Evolutionary conservation across 768 basidiomycete genomes (phyloP), one percentile per base, ranked within the genome.

Genomic region (Astraeus odoratus): DNA sequence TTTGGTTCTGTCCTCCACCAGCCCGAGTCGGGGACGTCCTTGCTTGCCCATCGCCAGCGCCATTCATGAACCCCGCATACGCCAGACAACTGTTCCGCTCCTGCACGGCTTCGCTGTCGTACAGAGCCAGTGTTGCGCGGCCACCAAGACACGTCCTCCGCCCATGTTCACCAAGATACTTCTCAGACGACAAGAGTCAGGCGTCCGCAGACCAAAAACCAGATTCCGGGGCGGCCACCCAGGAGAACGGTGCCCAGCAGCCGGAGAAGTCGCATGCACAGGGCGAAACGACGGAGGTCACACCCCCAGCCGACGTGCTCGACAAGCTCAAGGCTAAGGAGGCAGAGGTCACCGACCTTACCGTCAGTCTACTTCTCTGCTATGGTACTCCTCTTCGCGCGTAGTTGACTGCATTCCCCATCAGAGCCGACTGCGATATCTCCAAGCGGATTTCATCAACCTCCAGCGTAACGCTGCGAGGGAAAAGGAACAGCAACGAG

Each of bases 401-500:
- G 24, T 42, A 22, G 27, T 54, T 51, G 46, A 47, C 52, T 37
- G 30, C 42, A 40, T 12, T 25, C 44, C 46, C 51, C 39, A 53
- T 46, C 30, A 96, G 95, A 76, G 82, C 61, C 88, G 92, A 51
- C 74, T 96, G 55, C 83, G 86, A 38, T 96, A 97, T 62, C 74
- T 89, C 47, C 86, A 93, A 60, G 96, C 96, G 56, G 96, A 99
- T 69, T 93, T 92, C 67, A 70, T 95, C 35, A 99, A 98, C 66
- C 75, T 96, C 35, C 92, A 94, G 61, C 86, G 93, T 44, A 91
- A 93, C 57, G 77, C 92, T 43, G 83, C 83, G 23, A 78, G 86
- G 49, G 96, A 98, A 69, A 91, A 87, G 71, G 82, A 87, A 59
- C 89, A 93, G 64, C 87, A 91, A 25, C 81, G 83, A 47, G 91